These are phyloP conservation scores for Chaetomiaceae sp. DNA, from an alignment of 2,329 filamentous ascomycete genomes.

Conservation along the genomic window DNA sequence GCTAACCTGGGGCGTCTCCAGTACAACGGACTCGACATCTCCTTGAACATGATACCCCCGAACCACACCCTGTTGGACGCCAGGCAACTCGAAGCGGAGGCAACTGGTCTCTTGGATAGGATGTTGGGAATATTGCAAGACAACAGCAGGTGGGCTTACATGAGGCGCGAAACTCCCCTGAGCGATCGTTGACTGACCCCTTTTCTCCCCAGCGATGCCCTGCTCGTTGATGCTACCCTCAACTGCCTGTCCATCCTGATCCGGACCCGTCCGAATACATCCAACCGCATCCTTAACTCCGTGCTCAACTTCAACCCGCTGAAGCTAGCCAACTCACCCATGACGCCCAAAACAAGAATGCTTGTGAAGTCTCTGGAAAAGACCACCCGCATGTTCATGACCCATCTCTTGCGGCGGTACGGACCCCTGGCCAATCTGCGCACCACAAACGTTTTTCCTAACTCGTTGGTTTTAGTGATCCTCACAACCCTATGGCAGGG, in stretches of 20 bases:
- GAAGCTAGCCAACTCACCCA: constrained; percentile 66
- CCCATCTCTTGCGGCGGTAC: constrained; percentile 75
- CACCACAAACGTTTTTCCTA: constrained; percentile 11
- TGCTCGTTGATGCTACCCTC: constrained; percentile 83
- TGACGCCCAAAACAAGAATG: constrained; percentile 74
- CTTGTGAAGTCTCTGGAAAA: constrained; percentile 92
- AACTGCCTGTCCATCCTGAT: constrained; percentile 82
- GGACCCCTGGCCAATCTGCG: constrained; percentile 14
- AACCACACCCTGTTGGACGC: constrained; percentile 76
- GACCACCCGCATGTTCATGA: constrained; percentile 75
- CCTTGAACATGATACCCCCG: constrained; percentile 74
- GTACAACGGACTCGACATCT: constrained; percentile 75
- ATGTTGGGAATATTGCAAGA: constrained; percentile 82
- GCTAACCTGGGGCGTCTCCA: constrained; percentile 28
- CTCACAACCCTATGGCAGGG: constrained; percentile 65
- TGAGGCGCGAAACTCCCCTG: too few species aligned
- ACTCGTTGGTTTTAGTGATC: constrained; percentile 56
- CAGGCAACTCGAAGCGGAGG: constrained; percentile 83
- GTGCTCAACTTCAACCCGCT: constrained; percentile 89
- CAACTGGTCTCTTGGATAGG: constrained; percentile 81
- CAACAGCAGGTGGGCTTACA: constrained; percentile 63
- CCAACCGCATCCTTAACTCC: constrained; percentile 77
- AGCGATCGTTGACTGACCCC: constrained; percentile 6
- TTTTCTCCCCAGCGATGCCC: constrained; percentile 65
- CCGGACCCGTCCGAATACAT: constrained; percentile 71